Base-by-base conservation (phyloP, 2,329 filamentous ascomycete species). In the Xylariaceae sp. region DNA sequence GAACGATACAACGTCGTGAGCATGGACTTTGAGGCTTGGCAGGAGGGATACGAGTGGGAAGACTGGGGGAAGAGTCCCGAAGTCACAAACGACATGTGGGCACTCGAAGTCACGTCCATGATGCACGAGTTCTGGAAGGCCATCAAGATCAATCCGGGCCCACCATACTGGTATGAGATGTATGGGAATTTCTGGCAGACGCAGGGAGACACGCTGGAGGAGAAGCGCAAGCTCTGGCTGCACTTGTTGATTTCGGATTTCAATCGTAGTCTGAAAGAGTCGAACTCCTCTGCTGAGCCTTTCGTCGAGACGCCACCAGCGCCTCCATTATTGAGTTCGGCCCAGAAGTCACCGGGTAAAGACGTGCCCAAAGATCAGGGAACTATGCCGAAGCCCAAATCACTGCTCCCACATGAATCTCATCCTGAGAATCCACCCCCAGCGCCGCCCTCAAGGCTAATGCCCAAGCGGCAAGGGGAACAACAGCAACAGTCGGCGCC, bases 61-160 rank as follows among this genome's bases (percentile, higher is more conserved):
- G 32, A 41, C 35, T 26, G 35, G 11, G 11, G 9, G 2, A 7
- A 12, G 11, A 42, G 5, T 7, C 7, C 30, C 4, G 2, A 19
- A n/a, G 2, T 27, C 42, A 42, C 11, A 3, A 3, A 26, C 11
- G 26, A 44, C 7, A 27, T 51, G 39, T 58, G 53, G 53, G 6
- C 46, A 1, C 0, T 51, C 4, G 42, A 49, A 2, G 26, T 19
- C 26, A 26, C 19, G 2, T 1, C 1, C 9, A 8, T 58, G 32
- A 43, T 54, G 49, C 32, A 48, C 53, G 47, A 56, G 43, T 5
- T 31, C 9, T 50, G 12, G 37, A 58, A 56, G 50, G 37, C 45
- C 2, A 2, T 56, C 34, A 34, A 34, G 6, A 0, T 48, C 8
- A 53, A 53, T 26, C 2, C 39, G 1, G 53, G 43, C 1, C n/a